phyloP scores from a whole-genome alignment of 805 yeast genomes.

The Wickerhamomyces bovis region DNA sequence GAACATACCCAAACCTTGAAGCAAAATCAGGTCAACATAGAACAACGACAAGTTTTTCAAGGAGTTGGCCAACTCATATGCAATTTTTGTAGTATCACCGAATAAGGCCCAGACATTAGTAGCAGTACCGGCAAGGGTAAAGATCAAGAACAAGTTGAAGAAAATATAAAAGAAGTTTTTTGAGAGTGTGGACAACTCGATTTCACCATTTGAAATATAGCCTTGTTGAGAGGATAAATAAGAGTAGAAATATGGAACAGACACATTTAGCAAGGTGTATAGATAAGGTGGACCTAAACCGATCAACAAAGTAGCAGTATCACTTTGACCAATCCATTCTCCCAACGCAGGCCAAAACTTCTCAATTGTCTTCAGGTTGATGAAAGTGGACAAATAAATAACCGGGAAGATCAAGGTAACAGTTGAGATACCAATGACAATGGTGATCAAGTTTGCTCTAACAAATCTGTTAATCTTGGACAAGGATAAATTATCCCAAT shows the following conservation, averaged over 20 bases:
- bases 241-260: constrained; percentile 81
- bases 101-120: constrained; percentile 72
- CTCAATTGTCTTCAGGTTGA: constrained; percentile 71
- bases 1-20: constrained; percentile 83
- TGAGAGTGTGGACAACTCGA: constrained; percentile 81
- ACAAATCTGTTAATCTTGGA: constrained; percentile 66
- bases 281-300: constrained; percentile 88
- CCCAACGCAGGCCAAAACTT: constrained; percentile 84
- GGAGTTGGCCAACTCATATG: constrained; percentile 79
- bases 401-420: constrained; percentile 78
- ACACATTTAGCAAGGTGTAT: constrained; percentile 75
- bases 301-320: constrained; percentile 50
- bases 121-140: constrained; percentile 91
- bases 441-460: constrained; percentile 58
- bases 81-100: constrained; percentile 86
- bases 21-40: constrained; percentile 79
- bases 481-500: constrained; percentile 86
- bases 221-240: constrained; percentile 84
- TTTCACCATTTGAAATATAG: constrained; percentile 85
- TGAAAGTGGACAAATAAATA: constrained; percentile 72
- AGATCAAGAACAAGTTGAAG: constrained; percentile 87
- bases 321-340: constrained; percentile 61
- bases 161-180: constrained; percentile 93
- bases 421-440: constrained; percentile 61
- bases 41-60: constrained; percentile 74